Percentiles rank a stretch among this genome's conserved stretches.
These are phyloP conservation scores for Candida corydali DNA, from an alignment of 805 yeast genomes.

Conservation along the genomic window DNA sequence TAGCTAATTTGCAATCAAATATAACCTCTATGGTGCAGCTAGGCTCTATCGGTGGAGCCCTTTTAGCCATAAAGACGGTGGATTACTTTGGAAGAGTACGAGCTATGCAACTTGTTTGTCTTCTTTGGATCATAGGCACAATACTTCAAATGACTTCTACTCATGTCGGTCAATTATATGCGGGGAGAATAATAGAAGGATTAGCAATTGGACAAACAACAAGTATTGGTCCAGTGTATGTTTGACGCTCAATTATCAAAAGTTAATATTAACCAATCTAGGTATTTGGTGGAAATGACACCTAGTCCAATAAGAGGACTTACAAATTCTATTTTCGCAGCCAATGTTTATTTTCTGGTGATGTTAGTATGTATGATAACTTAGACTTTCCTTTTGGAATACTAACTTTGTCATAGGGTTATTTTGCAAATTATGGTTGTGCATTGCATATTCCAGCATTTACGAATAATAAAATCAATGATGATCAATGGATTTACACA, in stretches of 20 bases:
- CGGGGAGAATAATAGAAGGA: conserved; percentile 52
- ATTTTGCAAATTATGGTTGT: conserved; percentile 35
- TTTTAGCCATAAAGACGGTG: conserved; percentile 25
- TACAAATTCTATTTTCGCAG: conserved; percentile 48
- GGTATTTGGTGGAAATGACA: conserved; percentile 45
- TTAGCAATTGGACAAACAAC: conserved; percentile 51
- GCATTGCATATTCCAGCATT: conserved; percentile 16
- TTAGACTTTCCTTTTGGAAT: neutral
- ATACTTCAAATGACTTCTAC: conserved; percentile 43
- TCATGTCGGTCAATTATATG: conserved; percentile 44
- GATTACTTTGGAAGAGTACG: conserved; percentile 48
- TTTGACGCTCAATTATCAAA: neutral
- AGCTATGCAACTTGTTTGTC: conserved; percentile 39
- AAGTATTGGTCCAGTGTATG: conserved; percentile 45
- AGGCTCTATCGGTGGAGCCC: conserved; percentile 51
- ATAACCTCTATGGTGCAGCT: conserved; percentile 55
- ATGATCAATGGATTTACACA: conserved; percentile 47
- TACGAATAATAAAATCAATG: conserved; percentile 1
- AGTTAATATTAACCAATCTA: neutral
- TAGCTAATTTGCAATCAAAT: conserved; percentile 46
- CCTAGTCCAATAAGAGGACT: conserved; percentile 49
- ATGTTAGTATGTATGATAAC: conserved; percentile 23
- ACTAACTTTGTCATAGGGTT: conserved; percentile 14
- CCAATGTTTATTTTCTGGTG: conserved; percentile 53
- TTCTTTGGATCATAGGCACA: conserved; percentile 42